phyloP scores from a whole-genome alignment of 495 filamentous ascomycete genomes.

The Amorphotheca resinae region DNA sequence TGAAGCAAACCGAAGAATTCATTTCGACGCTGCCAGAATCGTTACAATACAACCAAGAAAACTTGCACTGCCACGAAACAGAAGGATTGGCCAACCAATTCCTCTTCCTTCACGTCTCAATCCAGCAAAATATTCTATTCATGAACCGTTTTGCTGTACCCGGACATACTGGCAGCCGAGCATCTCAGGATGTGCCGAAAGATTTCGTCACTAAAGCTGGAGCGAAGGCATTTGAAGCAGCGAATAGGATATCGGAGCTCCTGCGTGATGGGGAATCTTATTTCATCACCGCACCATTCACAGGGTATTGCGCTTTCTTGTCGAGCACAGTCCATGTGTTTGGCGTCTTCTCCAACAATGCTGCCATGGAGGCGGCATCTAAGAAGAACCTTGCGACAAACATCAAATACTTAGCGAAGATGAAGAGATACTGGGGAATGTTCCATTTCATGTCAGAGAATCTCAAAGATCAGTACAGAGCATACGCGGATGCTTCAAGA shows the following conservation, averaged over 20 bases:
- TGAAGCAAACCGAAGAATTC: conserved; percentile 59
- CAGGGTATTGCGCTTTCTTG: conserved; percentile 87
- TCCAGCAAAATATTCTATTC: conserved; percentile 82
- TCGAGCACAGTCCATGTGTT: conserved; percentile 88
- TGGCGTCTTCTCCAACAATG: conserved; percentile 77
- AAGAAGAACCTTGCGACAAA: conserved; percentile 84
- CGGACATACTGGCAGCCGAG: conserved; percentile 48
- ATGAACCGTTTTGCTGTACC: conserved; percentile 81
- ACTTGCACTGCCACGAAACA: conserved; percentile 71
- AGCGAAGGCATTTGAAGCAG: conserved; percentile 71
- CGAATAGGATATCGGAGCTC: conserved; percentile 75
- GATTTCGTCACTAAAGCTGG: conserved; percentile 66
- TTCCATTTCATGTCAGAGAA: conserved; percentile 94
- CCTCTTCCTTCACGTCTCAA: conserved; percentile 81
- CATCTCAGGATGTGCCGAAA: conserved; percentile 64
- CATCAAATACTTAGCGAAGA: conserved; percentile 78
- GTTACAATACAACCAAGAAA: conserved; percentile 65
- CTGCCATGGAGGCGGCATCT: conserved; percentile 57
- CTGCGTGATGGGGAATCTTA: conserved; percentile 69
- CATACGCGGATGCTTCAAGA: conserved; percentile 65
- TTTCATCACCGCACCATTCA: conserved; percentile 78
- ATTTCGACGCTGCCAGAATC: conserved; percentile 52
- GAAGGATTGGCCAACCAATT: conserved; percentile 85
- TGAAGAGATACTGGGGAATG: conserved; percentile 97
- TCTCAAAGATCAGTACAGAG: conserved; percentile 77